These are phyloP conservation scores for Nemania abortiva DNA, from an alignment of 2,329 filamentous ascomycete species.

Conservation along the genomic window DNA sequence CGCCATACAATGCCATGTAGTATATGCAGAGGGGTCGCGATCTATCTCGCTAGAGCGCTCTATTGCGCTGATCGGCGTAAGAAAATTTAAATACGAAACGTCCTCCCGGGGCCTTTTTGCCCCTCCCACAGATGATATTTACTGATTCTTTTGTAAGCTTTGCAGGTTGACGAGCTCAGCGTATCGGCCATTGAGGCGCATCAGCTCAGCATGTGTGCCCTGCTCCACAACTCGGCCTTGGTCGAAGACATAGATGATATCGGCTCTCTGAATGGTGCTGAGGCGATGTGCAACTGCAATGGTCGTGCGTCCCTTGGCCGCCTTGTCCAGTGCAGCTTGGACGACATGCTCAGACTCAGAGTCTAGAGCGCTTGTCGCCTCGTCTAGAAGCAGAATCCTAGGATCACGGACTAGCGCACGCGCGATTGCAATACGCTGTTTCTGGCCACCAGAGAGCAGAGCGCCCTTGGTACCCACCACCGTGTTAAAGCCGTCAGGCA, in stretches of 20 bases:
- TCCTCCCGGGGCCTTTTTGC: not conserved
- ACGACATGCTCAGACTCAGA: constrained; percentile 83
- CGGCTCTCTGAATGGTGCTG: constrained; percentile 93
- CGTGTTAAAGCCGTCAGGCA: constrained; percentile 88
- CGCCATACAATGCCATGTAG: constrained; percentile 35
- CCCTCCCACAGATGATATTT: constrained; percentile 10
- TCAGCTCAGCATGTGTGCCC: constrained; percentile 81
- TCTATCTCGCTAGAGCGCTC: constrained; percentile 21
- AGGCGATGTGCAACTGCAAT: constrained; percentile 94
- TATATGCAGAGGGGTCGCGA: constrained; percentile 9
- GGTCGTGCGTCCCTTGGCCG: constrained; percentile 86
- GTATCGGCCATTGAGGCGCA: constrained; percentile 78
- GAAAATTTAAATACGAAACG: constrained; percentile 7
- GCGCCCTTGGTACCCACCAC: constrained; percentile 88
- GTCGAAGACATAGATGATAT: constrained; percentile 97
- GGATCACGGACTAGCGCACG: constrained; percentile 91
- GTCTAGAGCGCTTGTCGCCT: constrained; percentile 83
- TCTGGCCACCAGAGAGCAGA: constrained; percentile 90
- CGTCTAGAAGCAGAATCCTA: constrained; percentile 85
- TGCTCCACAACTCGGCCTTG: constrained; percentile 86
- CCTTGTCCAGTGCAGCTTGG: constrained; percentile 83
- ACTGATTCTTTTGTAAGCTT: constrained; percentile 73
- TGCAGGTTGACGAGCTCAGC: constrained; percentile 84
- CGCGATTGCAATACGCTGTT: constrained; percentile 94
- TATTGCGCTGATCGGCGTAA: not conserved